phyloP scores from a whole-genome alignment of 1,284 basidiomycete genomes.

The Apiotrichum laibachii region DNA sequence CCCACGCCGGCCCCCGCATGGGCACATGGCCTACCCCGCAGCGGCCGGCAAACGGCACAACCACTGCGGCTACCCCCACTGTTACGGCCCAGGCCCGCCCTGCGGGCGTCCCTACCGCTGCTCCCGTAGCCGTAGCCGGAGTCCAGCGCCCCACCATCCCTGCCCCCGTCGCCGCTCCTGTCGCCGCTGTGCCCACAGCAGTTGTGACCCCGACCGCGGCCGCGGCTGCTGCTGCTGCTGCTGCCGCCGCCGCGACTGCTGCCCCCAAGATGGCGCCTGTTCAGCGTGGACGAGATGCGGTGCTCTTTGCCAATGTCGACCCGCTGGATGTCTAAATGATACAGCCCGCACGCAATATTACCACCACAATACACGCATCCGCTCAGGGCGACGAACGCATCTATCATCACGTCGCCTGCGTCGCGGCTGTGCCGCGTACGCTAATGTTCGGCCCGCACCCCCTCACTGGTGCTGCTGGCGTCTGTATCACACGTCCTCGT shows the following conservation, averaged over 20 bases:
- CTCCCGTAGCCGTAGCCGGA: not conserved
- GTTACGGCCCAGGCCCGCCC: not conserved
- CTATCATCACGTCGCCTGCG: not conserved
- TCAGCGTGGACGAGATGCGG: slow-evolving; percentile 42
- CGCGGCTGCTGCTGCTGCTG: not conserved
- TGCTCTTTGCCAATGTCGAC: slow-evolving; percentile 37
- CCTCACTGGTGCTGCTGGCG: not conserved
- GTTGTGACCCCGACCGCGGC: slow-evolving; percentile 1
- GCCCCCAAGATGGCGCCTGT: slow-evolving; percentile 23
- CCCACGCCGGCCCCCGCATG: slow-evolving; percentile 15
- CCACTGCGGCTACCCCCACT: not conserved
- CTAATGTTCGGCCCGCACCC: not conserved
- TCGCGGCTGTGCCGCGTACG: not conserved
- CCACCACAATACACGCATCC: not conserved
- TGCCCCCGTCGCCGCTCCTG: slow-evolving; percentile 18
- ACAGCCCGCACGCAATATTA: not conserved
- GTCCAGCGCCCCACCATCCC: not conserved
- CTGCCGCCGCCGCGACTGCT: not conserved
- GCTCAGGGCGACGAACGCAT: not conserved
- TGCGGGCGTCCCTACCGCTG: not conserved
- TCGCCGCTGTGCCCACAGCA: slow-evolving; percentile 27
- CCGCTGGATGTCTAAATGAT: slow-evolving; percentile 19
- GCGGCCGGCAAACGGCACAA: slow-evolving; percentile 1
- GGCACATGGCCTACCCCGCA: slow-evolving; percentile 27
- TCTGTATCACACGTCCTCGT: slow-evolving; percentile 8